A percentile compares a stretch with the other conserved stretches of the same genome.
phyloP scores from a whole-genome alignment of 2,329 filamentous ascomycete genomes.

The Chalaropsis thielavioides region DNA sequence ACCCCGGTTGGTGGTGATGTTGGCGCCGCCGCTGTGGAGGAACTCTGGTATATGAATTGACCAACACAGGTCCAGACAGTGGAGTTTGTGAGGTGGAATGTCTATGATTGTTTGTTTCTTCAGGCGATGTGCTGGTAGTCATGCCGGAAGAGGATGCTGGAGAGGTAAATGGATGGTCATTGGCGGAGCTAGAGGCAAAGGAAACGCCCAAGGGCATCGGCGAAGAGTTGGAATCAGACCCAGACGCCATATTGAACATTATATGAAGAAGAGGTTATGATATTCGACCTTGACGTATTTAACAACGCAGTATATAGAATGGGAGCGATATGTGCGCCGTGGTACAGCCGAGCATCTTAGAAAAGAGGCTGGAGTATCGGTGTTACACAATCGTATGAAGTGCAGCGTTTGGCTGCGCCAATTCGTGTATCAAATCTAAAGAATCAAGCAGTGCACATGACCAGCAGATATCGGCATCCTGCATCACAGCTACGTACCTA shows the following conservation, averaged over 20 bases:
- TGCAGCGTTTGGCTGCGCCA: not conserved
- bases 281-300: not conserved
- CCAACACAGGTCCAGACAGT: not conserved
- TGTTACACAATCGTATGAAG: not conserved
- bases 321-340: not conserved
- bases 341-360: not conserved
- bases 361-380: not conserved
- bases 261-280: not conserved
- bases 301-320: not conserved
- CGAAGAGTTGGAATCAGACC: not conserved
- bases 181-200: not conserved
- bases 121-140: not conserved
- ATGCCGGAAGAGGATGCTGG: not conserved
- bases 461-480: too few species aligned
- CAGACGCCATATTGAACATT: not conserved
- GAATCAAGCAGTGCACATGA: not conserved
- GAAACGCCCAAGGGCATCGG: not conserved
- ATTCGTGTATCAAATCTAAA: not conserved
- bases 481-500: not conserved
- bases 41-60: constrained; percentile 18
- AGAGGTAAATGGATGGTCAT: not conserved
- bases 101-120: not conserved
- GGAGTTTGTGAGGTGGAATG: not conserved
- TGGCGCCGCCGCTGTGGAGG: constrained; percentile 14
- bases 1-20: not conserved